A percentile compares a stretch with the other conserved stretches of the same genome.
Conservation (phyloP, 805 yeast species). For the Clavispora phyllophila region DNA sequence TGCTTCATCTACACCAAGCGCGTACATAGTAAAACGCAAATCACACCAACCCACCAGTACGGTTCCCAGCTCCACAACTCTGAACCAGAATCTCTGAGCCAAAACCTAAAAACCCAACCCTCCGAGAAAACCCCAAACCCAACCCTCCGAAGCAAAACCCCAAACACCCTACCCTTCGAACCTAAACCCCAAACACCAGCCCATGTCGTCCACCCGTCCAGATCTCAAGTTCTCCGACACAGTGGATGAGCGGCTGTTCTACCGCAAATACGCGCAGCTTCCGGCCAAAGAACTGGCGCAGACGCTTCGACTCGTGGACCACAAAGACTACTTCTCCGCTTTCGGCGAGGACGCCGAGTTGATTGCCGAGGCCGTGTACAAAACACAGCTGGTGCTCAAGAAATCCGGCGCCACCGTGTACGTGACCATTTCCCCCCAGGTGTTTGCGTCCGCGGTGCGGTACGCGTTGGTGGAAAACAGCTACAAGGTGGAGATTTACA, state of each 20-base stretch:
- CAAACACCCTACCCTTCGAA: too few species aligned
- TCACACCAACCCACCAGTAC: too few species aligned
- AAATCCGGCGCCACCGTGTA: conserved; percentile 47
- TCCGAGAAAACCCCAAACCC: too few species aligned
- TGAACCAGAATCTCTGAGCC: too few species aligned
- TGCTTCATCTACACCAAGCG: too few species aligned
- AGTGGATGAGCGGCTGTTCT: conserved; percentile 41
- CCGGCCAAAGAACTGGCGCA: conserved; percentile 42
- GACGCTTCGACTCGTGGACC: conserved; percentile 70
- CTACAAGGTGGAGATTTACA: conserved; percentile 75
- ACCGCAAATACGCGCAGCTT: conserved; percentile 41
- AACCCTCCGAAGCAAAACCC: too few species aligned
- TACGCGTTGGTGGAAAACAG: conserved; percentile 67
- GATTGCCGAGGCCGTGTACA: conserved; percentile 80
- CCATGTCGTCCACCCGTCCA: conserved; percentile 42
- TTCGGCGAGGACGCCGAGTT: conserved; percentile 71
- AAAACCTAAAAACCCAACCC: too few species aligned
- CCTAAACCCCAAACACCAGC: too few species aligned
- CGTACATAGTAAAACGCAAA: too few species aligned
- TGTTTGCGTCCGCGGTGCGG: conserved; percentile 60
- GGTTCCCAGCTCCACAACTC: too few species aligned
- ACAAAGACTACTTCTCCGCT: conserved; percentile 73
- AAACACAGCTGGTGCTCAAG: conserved; percentile 78
- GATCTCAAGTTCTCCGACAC: conserved; percentile 38
- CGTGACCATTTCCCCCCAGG: conserved; percentile 74